phyloP scores from a whole-genome alignment of 352 stramenopile species.

The Pythium rhizo-oryzae region DNA sequence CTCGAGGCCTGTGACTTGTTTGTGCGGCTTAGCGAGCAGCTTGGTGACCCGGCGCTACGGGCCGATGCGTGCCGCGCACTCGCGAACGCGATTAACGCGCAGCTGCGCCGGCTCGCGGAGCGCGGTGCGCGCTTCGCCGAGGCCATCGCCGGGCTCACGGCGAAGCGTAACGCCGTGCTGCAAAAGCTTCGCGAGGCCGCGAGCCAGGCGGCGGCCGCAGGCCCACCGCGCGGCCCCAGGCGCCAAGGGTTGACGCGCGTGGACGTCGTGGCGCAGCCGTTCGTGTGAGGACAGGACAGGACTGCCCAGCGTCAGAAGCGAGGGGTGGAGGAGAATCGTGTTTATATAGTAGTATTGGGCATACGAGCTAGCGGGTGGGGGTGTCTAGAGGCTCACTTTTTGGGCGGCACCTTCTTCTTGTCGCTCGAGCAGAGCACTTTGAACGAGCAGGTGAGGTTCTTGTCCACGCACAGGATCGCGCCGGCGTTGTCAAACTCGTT shows the following conservation, averaged over 20 bases:
- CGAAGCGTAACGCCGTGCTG: constrained; percentile 40
- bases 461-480: constrained; percentile 80
- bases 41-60: constrained; percentile 33
- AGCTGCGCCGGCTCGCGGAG: constrained; percentile 40
- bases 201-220: too few relatives aligned
- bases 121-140: constrained; percentile 46
- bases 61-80: constrained; percentile 53
- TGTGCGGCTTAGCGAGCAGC: constrained; percentile 47
- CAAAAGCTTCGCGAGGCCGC: constrained; percentile 21
- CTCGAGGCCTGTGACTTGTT: constrained; percentile 54
- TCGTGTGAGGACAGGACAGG: neutral
- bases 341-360: neutral
- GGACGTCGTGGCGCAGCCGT: neutral
- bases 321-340: neutral
- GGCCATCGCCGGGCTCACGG: constrained; percentile 47
- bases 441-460: constrained; percentile 76
- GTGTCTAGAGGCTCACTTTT: constrained; percentile 15
- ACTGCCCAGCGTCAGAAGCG: too few relatives aligned
- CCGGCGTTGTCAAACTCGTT: constrained; percentile 99
- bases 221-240: neutral
- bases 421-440: constrained; percentile 82
- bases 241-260: neutral
- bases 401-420: constrained; percentile 49
- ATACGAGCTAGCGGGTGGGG: neutral
- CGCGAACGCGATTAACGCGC: constrained; percentile 57